These are phyloP conservation scores for Ogataea hybrid DNA, from an alignment of 1,139 yeast genomes.

Conservation along the genomic window DNA sequence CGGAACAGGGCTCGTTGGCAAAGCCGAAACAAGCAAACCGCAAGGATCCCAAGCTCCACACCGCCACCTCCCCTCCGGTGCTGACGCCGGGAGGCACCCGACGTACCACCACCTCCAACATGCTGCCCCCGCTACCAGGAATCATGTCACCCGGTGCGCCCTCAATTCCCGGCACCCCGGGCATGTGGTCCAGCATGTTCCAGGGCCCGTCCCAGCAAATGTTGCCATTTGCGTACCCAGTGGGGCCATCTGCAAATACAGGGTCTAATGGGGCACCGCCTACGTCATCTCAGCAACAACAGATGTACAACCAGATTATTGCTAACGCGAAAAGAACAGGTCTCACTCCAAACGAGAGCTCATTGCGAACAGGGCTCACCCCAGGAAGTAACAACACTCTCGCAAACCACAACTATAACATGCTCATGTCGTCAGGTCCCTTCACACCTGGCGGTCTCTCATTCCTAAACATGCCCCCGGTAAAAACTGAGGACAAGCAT, in stretches of 20 bases:
- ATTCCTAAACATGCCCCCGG: constrained; percentile 18
- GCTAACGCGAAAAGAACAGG: constrained; percentile 44
- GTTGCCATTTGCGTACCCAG: constrained; percentile 9
- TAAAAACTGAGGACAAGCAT: constrained; percentile 1
- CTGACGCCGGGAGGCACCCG: constrained; percentile 55
- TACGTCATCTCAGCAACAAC: constrained; percentile 17
- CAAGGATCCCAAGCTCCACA: constrained; percentile 4
- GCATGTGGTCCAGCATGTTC: constrained; percentile 47
- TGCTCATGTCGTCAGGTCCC: constrained; percentile 24
- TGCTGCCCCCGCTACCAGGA: constrained; percentile 48
- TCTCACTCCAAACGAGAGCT: constrained; percentile 68
- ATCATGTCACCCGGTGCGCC: constrained; percentile 34
- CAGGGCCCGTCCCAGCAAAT: constrained; percentile 31
- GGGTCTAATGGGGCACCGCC: constrained; percentile 18
- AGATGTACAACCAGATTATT: constrained; percentile 26
- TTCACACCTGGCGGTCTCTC: constrained; percentile 41
- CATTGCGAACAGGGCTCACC: constrained; percentile 63
- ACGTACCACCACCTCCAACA: constrained; percentile 29
- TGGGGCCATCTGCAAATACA: constrained; percentile 12
- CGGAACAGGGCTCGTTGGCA: constrained; percentile 7
- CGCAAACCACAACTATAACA: constrained; percentile 20
- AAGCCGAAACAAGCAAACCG: constrained; percentile 3
- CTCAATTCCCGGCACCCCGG: constrained; percentile 50
- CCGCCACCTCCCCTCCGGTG: constrained; percentile 44
- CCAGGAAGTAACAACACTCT: constrained; percentile 37